phyloP scores from a whole-genome alignment of 1,284 basidiomycete genomes.

The Neotropicomus parvogracilis region DNA sequence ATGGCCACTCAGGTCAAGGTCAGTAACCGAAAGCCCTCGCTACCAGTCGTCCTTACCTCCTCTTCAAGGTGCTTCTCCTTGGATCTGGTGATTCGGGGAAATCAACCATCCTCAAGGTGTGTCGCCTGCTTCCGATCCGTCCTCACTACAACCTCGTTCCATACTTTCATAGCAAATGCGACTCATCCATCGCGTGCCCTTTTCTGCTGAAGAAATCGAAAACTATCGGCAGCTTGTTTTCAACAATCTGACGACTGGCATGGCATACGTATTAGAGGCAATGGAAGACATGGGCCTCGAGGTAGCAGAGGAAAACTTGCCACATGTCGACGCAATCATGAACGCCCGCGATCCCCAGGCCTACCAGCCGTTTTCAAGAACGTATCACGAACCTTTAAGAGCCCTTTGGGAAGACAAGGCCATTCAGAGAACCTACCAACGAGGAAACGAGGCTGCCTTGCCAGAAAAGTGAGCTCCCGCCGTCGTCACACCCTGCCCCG shows the following conservation, averaged over 20 bases:
- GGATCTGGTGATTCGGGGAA: slow-evolving; percentile 95
- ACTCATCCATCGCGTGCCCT: slow-evolving; percentile 77
- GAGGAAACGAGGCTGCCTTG: slow-evolving; percentile 82
- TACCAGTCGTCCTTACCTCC: slow-evolving; percentile 6
- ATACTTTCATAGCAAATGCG: slow-evolving; percentile 75
- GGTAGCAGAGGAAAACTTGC: slow-evolving; percentile 57
- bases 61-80: slow-evolving; percentile 70
- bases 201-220: slow-evolving; percentile 74
- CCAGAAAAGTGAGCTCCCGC: slow-evolving; percentile 76
- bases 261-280: slow-evolving; percentile 79
- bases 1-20: slow-evolving; percentile 80
- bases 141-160: background rate
- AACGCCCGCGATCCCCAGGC: slow-evolving; percentile 72
- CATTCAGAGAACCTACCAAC: slow-evolving; percentile 68
- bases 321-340: slow-evolving; percentile 60
- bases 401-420: slow-evolving; percentile 76
- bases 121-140: slow-evolving; percentile 14
- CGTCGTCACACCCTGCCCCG: background rate
- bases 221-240: slow-evolving; percentile 86
- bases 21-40: background rate
- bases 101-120: slow-evolving; percentile 83
- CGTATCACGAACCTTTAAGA: slow-evolving; percentile 64
- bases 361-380: slow-evolving; percentile 71
- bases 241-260: slow-evolving; percentile 83
- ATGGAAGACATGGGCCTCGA: slow-evolving; percentile 86